Evolutionary conservation across 2,329 filamentous ascomycete genomes (phyloP), one percentile per base, ranked within the genome.

Genomic region (Nannizzia gypsea): DNA sequence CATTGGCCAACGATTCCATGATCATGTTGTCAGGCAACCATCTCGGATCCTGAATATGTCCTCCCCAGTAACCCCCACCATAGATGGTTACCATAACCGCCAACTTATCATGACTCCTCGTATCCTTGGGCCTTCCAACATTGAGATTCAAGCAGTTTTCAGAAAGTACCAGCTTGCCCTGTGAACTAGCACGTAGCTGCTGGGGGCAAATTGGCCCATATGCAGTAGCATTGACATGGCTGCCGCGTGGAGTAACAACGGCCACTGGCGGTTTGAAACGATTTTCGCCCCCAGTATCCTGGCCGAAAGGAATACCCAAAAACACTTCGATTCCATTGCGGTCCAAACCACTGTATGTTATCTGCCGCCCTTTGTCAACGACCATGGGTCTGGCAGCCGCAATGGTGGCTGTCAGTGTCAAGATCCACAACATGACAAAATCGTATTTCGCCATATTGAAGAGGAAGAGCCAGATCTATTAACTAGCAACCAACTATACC

Each of bases 21-120:
- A 75, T 71, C 46, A 74, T 62, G 15, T 63, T 63, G 0, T 64
- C 61, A 0, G 71, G 73, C 60, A 75, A 69, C 52, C 17, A 59
- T 28, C 26, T 59, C 58, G 46, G 58, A 34, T 31, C 54, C 55
- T 52, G 58, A 56, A 11, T 50, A 46, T 26, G 58, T 59, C 58
- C 58, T 17, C 13, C 38, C 38, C 38, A 42, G 38, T 42, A 42
- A 42, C 38, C 54, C 36, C 55, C 59, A 0, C 85, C 85, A 65
- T 80, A 88, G 59, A 89, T 88, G 84, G 84, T 88, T 64, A 86
- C 84, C 1, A 88, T 69, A 0, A 88, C 85, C 0, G 86, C 85
- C 0, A 88, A 72, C 52, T 84, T 84, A 40, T 59, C 59, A 2
- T 73, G 73, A 0, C 80, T 68, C 24, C 74, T 77, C 0, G 80